Percentiles rank a stretch among this genome's conserved stretches.
Conservation (phyloP, 2,329 filamentous ascomycete genomes). For the Pleoardoris graminearum region DNA sequence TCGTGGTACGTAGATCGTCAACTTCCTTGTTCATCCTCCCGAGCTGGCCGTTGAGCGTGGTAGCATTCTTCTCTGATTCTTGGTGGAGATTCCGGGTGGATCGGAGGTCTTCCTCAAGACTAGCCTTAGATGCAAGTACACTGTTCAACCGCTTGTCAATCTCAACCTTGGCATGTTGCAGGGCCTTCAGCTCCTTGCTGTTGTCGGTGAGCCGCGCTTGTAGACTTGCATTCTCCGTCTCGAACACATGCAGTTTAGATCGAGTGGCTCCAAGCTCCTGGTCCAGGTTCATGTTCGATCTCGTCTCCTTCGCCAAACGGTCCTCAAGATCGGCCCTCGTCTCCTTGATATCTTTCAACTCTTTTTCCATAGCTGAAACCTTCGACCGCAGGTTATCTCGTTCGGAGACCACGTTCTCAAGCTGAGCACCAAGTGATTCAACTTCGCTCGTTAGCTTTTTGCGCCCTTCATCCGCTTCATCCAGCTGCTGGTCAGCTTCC, state of each 20-base stretch:
- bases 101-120: slow-evolving; percentile 12
- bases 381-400: slow-evolving; percentile 12
- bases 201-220: slow-evolving; percentile 18
- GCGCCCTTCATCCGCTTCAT: slow-evolving; percentile 17
- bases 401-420: slow-evolving; percentile 18
- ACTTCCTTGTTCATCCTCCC: slow-evolving; percentile 1
- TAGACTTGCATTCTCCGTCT: slow-evolving; percentile 25
- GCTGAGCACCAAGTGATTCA: slow-evolving; percentile 17
- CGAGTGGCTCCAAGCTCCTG: slow-evolving; percentile 21
- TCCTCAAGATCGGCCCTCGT: slow-evolving; percentile 19
- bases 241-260: slow-evolving; percentile 18
- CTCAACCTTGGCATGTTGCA: slow-evolving; percentile 19
- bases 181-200: slow-evolving; percentile 18
- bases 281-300: slow-evolving; percentile 23
- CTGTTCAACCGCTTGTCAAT: slow-evolving; percentile 14
- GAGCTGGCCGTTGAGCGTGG: slow-evolving; percentile 8
- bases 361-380: slow-evolving; percentile 21
- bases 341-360: slow-evolving; percentile 21
- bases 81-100: slow-evolving; percentile 9
- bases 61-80: slow-evolving; percentile 12
- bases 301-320: slow-evolving; percentile 18
- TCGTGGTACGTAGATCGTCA: background rate
- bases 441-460: slow-evolving; percentile 21
- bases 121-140: background rate
- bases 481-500: slow-evolving; percentile 23